Evolutionary conservation across 2,329 filamentous ascomycete genomes (phyloP).

Genomic region (Colletotrichum aenigma): DNA sequence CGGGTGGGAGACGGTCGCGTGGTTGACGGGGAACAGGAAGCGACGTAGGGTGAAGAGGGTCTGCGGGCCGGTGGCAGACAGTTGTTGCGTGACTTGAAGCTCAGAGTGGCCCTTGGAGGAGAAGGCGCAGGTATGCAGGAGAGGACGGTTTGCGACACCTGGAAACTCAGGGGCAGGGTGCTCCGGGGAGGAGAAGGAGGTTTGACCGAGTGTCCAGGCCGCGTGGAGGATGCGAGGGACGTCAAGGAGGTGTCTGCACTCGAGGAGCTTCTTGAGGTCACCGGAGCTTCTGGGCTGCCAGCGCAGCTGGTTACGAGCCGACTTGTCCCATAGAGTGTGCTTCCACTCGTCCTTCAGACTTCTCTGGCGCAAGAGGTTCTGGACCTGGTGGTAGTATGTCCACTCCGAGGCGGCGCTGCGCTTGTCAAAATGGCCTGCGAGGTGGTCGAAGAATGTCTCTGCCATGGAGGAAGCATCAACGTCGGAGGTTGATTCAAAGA

Average conservation of each 20-base stretch:
- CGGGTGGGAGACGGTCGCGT: conserved; percentile 10
- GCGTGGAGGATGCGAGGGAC: conserved; percentile 46
- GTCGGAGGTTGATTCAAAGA: conserved; percentile 42
- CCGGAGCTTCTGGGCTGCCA: conserved; percentile 47
- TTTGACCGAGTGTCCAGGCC: conserved; percentile 47
- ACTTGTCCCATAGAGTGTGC: conserved; percentile 49
- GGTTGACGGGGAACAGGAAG: conserved; percentile 3
- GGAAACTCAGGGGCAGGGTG: conserved; percentile 17
- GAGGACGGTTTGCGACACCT: conserved; percentile 18
- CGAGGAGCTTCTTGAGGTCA: conserved; percentile 48
- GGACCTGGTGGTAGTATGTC: conserved; percentile 47
- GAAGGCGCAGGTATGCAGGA: conserved; percentile 22
- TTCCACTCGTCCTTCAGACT: conserved; percentile 50
- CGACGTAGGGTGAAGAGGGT: conserved; percentile 2
- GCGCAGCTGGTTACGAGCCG: conserved; percentile 41
- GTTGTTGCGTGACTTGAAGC: not conserved
- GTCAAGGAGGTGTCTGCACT: conserved; percentile 45
- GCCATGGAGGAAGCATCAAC: conserved; percentile 40
- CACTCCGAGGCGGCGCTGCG: conserved; percentile 30
- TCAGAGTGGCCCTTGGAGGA: not conserved
- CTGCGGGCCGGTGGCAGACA: not conserved
- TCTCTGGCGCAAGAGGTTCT: conserved; percentile 48
- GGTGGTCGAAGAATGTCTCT: conserved; percentile 51
- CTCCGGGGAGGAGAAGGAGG: conserved; percentile 36
- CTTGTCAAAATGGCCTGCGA: conserved; percentile 48